Conservation (phyloP, 805 yeast genomes). For the Metschnikowia lachancei region DNA sequence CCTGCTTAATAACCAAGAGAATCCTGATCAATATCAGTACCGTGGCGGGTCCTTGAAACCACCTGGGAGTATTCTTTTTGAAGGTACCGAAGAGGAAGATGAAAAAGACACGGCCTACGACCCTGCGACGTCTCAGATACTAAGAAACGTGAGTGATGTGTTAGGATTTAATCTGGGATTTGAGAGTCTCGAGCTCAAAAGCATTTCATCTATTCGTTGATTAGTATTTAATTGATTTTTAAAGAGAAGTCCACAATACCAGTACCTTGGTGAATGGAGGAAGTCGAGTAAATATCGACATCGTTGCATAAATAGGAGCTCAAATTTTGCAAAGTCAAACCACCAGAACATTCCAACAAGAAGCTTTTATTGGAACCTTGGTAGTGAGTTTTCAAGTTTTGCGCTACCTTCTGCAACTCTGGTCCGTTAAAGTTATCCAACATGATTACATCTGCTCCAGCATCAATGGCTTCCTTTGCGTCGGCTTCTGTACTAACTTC, state of each 20-base stretch:
- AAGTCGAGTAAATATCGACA: slow-evolving; percentile 87
- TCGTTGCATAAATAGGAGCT: slow-evolving; percentile 65
- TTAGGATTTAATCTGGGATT: slow-evolving; percentile 44
- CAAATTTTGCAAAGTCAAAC: slow-evolving; percentile 70
- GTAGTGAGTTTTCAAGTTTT: slow-evolving; percentile 58
- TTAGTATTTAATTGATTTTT: slow-evolving; percentile 46
- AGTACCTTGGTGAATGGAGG: slow-evolving; percentile 90
- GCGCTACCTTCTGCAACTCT: slow-evolving; percentile 63
- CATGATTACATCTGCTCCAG: slow-evolving; percentile 97
- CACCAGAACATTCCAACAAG: slow-evolving; percentile 89
- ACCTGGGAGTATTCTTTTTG: background rate
- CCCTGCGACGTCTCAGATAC: slow-evolving; percentile 25
- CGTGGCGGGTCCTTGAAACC: background rate
- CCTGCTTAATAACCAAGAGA: slow-evolving; percentile 14
- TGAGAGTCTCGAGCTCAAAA: slow-evolving; percentile 36
- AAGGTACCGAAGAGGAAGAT: slow-evolving; percentile 11
- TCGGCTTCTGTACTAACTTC: slow-evolving; percentile 84
- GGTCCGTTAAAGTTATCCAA: slow-evolving; percentile 79
- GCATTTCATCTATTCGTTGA: slow-evolving; percentile 39
- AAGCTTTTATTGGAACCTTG: slow-evolving; percentile 46
- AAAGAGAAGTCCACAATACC: slow-evolving; percentile 79
- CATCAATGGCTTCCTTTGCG: slow-evolving; percentile 87
- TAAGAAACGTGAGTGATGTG: slow-evolving; percentile 36
- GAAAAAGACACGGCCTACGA: slow-evolving; percentile 16
- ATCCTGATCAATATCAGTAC: background rate